These are phyloP conservation scores for Microsporum audouinii DNA, from an alignment of 2,329 filamentous ascomycete genomes.

Conservation along the genomic window DNA sequence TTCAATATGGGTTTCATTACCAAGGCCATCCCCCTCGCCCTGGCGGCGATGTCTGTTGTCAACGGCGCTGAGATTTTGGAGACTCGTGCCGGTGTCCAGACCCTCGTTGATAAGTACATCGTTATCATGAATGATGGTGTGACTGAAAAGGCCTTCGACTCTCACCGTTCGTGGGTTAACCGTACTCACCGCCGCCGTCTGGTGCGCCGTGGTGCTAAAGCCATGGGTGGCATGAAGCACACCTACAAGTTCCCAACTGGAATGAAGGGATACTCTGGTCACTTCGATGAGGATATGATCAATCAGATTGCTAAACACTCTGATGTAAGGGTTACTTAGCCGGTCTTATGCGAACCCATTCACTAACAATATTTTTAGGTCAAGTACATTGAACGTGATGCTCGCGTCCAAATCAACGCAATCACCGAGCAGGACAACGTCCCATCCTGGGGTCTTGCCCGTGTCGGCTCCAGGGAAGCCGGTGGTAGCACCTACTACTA, in stretches of 20 bases:
- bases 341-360: constrained; percentile 13
- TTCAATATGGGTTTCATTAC: constrained; percentile 6
- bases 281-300: constrained; percentile 9
- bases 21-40: constrained; percentile 5
- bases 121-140: constrained; percentile 10
- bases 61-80: constrained; percentile 8
- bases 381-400: constrained; percentile 13
- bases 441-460: constrained; percentile 27
- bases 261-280: constrained; percentile 7
- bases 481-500: constrained; percentile 25
- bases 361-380: constrained; percentile 10
- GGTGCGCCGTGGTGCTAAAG: background rate
- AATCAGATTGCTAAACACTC: constrained; percentile 4
- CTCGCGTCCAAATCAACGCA: constrained; percentile 1
- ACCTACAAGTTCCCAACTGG: constrained; percentile 7
- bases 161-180: constrained; percentile 7
- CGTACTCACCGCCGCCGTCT: constrained; percentile 3
- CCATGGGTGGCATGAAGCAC: constrained; percentile 7
- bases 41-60: constrained; percentile 6
- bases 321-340: constrained; percentile 1
- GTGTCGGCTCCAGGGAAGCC: constrained; percentile 22
- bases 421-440: constrained; percentile 16
- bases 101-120: constrained; percentile 8
- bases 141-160: constrained; percentile 4
- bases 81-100: background rate